These are phyloP conservation scores for Beauveria asiatica DNA, from an alignment of 2,329 filamentous ascomycete genomes.

Conservation along the genomic window DNA sequence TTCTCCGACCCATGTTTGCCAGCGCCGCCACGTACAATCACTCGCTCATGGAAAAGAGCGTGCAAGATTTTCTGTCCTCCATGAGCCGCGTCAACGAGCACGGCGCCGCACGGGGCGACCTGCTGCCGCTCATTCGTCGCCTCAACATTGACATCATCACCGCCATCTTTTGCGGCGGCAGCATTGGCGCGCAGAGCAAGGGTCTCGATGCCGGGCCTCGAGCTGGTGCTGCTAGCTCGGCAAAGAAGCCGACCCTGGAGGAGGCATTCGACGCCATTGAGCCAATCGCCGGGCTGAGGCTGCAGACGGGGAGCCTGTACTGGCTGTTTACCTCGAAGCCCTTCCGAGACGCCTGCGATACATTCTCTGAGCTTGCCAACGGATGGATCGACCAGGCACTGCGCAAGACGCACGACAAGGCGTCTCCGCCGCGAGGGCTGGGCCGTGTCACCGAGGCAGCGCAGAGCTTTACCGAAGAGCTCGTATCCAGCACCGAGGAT, in stretches of 20 bases:
- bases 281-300: background rate
- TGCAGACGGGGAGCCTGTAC: background rate
- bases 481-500: background rate
- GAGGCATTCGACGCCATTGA: background rate
- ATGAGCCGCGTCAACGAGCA: background rate
- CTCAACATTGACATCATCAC: background rate
- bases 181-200: background rate
- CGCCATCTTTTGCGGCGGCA: background rate
- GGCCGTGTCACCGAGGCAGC: background rate
- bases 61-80: background rate
- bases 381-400: background rate
- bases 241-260: background rate
- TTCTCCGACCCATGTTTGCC: background rate
- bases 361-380: background rate
- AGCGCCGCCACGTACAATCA: background rate
- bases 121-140: conserved; percentile 3
- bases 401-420: background rate
- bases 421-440: background rate
- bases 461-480: background rate
- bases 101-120: background rate
- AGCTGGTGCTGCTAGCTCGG: background rate
- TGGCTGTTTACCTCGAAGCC: conserved; percentile 2
- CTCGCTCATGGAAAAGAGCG: background rate
- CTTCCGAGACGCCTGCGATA: background rate
- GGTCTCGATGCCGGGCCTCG: background rate